Percentiles rank a stretch among this genome's conserved stretches.
Evolutionary conservation across 495 filamentous ascomycete species (phyloP).

Genomic region (Talaromyces proteolyticus): DNA sequence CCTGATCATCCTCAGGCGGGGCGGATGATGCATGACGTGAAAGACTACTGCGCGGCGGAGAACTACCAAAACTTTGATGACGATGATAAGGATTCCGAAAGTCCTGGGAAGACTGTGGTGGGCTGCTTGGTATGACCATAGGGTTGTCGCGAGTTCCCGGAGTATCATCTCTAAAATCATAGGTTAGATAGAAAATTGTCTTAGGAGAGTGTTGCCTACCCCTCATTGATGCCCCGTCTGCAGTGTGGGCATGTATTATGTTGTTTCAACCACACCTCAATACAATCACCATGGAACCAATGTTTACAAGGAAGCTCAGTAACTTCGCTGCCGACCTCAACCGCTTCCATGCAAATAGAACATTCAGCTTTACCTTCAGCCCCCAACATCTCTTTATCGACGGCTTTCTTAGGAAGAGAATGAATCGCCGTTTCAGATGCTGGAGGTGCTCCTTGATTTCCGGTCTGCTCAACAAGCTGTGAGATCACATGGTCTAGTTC

Average conservation of each 20-base stretch:
- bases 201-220: slow-evolving; percentile 11
- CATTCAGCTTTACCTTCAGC: slow-evolving; percentile 67
- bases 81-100: not conserved
- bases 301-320: slow-evolving; percentile 80
- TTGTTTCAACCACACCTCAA: slow-evolving; percentile 73
- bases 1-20: slow-evolving; percentile 7
- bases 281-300: slow-evolving; percentile 82
- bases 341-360: slow-evolving; percentile 89
- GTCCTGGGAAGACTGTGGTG: slow-evolving; percentile 13
- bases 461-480: slow-evolving; percentile 77
- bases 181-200: not conserved
- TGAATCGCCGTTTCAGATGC: slow-evolving; percentile 70
- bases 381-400: slow-evolving; percentile 61
- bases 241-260: slow-evolving; percentile 92
- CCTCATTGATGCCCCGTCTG: slow-evolving; percentile 60
- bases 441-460: slow-evolving; percentile 70
- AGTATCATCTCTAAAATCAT: slow-evolving; percentile 6
- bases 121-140: slow-evolving; percentile 20
- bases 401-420: slow-evolving; percentile 60
- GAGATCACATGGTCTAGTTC: slow-evolving; percentile 85
- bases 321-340: slow-evolving; percentile 68
- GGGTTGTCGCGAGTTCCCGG: slow-evolving; percentile 29
- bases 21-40: not conserved
- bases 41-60: not conserved
- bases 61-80: not conserved